Percentiles rank a stretch among this genome's conserved stretches.
Conservation (phyloP, 2,329 filamentous ascomycete genomes). For the Dryadomyces quercus-mongolicae region DNA sequence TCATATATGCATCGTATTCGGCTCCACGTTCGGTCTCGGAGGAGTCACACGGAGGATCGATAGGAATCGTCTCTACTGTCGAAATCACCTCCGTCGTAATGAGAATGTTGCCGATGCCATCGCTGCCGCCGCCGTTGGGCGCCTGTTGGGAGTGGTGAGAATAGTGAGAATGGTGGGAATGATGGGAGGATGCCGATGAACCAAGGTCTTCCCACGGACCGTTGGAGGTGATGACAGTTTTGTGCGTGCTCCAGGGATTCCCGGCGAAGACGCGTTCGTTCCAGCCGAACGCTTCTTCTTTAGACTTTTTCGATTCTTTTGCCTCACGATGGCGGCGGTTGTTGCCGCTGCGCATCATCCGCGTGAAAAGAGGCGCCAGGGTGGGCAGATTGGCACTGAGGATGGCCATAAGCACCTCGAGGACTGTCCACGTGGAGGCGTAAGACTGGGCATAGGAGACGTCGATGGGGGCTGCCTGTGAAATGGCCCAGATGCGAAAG, state of each 20-base stretch:
- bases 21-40: background rate
- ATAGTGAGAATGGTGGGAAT: background rate
- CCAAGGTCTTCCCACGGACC: background rate
- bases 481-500: constrained; percentile 21
- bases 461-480: constrained; percentile 6
- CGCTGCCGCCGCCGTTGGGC: background rate
- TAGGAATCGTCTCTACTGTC: background rate
- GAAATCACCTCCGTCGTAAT: background rate
- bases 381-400: constrained; percentile 27
- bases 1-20: background rate
- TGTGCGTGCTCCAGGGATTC: background rate
- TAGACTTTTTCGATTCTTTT: background rate
- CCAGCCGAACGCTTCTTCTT: background rate
- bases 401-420: constrained; percentile 21
- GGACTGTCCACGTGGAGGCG: constrained; percentile 10
- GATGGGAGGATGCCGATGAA: background rate
- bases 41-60: background rate
- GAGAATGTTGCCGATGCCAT: background rate
- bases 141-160: background rate
- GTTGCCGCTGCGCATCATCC: background rate
- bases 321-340: background rate
- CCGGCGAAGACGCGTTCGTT: background rate
- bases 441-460: constrained; percentile 8
- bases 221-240: background rate
- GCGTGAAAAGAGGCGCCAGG: constrained; percentile 24